Percentiles rank a stretch among this genome's conserved stretches.
Evolutionary conservation across 305 asterid genomes (phyloP).

Genomic region (Solanum chacoense): DNA sequence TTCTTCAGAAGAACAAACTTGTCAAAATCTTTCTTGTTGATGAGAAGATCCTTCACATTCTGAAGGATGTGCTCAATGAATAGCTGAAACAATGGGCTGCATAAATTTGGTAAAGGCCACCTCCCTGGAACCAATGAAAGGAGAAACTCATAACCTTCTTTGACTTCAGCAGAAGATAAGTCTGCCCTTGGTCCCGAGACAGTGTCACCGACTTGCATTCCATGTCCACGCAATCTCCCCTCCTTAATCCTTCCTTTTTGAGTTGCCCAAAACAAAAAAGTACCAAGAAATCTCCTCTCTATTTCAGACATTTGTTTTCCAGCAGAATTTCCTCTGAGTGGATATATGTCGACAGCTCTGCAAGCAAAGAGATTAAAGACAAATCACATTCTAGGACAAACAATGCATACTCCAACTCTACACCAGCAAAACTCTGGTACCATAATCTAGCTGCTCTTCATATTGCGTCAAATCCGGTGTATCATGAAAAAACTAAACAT

Average conservation of each 20-base stretch:
- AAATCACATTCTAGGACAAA: background rate
- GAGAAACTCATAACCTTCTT: background rate
- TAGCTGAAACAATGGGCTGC: background rate
- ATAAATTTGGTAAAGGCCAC: background rate
- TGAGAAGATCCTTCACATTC: background rate
- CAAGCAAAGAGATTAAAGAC: background rate
- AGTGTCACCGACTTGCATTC: background rate
- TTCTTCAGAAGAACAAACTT: background rate
- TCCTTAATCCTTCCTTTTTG: background rate
- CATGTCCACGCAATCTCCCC: background rate
- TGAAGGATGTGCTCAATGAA: background rate
- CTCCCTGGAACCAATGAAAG: background rate
- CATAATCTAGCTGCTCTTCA: too few species aligned
- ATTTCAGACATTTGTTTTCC: background rate
- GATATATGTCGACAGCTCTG: background rate
- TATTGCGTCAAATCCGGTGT: too few species aligned
- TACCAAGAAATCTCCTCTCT: background rate
- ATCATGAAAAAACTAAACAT: too few species aligned
- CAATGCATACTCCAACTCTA: too few species aligned
- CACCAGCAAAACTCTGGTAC: too few species aligned
- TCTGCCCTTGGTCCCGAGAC: background rate
- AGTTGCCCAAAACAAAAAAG: background rate
- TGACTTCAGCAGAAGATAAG: background rate
- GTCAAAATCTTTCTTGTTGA: background rate
- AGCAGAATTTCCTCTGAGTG: background rate